phyloP scores from a whole-genome alignment of 495 filamentous ascomycete genomes.

The Immersiella caudata region DNA sequence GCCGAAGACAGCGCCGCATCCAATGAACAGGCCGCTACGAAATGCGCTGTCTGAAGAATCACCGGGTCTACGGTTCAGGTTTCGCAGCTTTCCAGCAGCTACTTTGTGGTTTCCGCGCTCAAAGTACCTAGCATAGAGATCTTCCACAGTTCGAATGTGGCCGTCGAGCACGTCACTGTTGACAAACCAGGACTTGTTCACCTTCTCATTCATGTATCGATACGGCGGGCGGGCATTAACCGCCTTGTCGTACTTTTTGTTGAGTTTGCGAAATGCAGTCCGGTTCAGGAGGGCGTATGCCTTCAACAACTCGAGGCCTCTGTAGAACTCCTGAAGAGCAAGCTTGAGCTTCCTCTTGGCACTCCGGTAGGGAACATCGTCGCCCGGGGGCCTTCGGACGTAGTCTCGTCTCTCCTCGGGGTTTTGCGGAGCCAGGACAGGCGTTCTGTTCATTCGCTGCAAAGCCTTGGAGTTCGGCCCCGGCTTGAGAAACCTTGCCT shows the following conservation, averaged over 20 bases:
- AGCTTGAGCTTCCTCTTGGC: conserved; percentile 90
- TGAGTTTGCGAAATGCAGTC: conserved; percentile 94
- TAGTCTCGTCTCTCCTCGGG: conserved; percentile 62
- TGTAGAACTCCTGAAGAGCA: conserved; percentile 89
- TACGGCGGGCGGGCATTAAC: conserved; percentile 74
- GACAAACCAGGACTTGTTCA: conserved; percentile 89
- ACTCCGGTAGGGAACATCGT: conserved; percentile 73
- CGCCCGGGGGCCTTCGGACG: conserved; percentile 56
- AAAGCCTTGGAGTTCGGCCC: conserved; percentile 52
- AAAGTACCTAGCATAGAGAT: conserved; percentile 91
- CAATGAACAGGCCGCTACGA: conserved; percentile 77
- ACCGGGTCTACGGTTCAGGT: conserved; percentile 60
- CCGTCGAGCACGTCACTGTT: conserved; percentile 78
- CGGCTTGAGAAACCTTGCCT: conserved; percentile 46
- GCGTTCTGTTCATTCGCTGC: conserved; percentile 44
- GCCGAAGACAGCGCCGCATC: conserved; percentile 70
- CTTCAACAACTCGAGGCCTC: conserved; percentile 87
- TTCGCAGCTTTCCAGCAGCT: conserved; percentile 80
- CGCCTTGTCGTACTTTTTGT: conserved; percentile 97
- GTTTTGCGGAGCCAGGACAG: conserved; percentile 37
- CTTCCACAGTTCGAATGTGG: conserved; percentile 76
- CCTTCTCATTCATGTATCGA: conserved; percentile 88
- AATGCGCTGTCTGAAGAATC: conserved; percentile 77
- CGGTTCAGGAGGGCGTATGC: conserved; percentile 86
- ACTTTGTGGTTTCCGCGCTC: conserved; percentile 89